These are phyloP conservation scores for Trypanosoma avium DNA, from an alignment of 208 protist species.

Conservation along the genomic window DNA sequence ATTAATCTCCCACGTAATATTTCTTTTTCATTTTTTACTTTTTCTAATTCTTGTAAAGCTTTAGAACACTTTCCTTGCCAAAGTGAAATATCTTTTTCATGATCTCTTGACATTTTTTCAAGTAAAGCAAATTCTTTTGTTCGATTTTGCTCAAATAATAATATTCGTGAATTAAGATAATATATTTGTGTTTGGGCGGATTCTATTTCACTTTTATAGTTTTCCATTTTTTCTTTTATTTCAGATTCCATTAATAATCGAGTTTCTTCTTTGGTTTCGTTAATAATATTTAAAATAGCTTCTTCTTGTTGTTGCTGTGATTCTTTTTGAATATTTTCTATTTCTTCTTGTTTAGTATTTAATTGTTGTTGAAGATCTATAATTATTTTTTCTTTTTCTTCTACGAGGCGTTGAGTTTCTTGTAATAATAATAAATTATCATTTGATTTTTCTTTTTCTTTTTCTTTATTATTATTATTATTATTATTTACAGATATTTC, in stretches of 20 bases:
- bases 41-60: background rate
- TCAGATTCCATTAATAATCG: background rate
- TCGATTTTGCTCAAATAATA: background rate
- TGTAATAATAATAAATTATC: background rate
- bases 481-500: too few relatives aligned
- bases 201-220: background rate
- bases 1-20: background rate
- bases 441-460: too few relatives aligned
- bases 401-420: background rate
- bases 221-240: background rate
- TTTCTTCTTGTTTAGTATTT: background rate
- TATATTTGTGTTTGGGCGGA: background rate
- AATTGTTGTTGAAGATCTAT: background rate
- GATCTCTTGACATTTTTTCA: conserved; percentile 12
- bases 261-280: too few relatives aligned
- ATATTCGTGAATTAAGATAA: background rate
- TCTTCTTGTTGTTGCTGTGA: background rate
- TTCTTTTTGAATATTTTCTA: background rate
- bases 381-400: too few relatives aligned
- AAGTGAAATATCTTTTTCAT: conserved; percentile 8
- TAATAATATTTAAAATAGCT: too few relatives aligned
- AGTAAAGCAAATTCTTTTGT: conserved; percentile 2
- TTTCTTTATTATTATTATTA: too few relatives aligned
- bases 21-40: conserved; percentile 6
- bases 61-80: conserved; percentile 10